A percentile compares a stretch with the other conserved stretches of the same genome.
Evolutionary conservation across 495 filamentous ascomycete species (phyloP).

Genomic region (Penicillium canariense): DNA sequence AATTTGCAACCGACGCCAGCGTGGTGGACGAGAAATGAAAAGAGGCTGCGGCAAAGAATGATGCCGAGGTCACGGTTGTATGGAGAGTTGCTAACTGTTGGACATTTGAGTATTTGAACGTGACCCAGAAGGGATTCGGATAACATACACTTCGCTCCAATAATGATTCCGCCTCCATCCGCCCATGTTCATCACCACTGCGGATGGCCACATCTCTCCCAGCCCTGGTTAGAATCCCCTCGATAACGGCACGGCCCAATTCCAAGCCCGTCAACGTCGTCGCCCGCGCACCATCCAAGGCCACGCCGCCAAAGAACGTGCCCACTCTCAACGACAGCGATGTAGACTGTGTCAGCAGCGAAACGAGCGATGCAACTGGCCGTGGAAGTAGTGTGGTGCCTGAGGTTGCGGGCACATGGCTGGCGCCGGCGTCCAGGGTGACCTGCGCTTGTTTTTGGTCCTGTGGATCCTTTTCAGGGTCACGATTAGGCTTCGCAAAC

Average conservation of each 20-base stretch:
- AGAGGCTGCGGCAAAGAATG: slow-evolving; percentile 66
- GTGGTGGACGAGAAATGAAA: slow-evolving; percentile 68
- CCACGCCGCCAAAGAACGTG: slow-evolving; percentile 61
- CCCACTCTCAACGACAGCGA: slow-evolving; percentile 70
- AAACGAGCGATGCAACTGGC: slow-evolving; percentile 67
- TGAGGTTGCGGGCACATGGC: slow-evolving; percentile 31
- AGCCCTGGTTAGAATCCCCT: slow-evolving; percentile 65
- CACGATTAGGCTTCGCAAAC: slow-evolving; percentile 18
- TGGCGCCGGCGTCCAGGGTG: slow-evolving; percentile 13
- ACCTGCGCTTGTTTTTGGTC: slow-evolving; percentile 7
- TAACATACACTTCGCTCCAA: slow-evolving; percentile 56
- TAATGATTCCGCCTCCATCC: slow-evolving; percentile 59
- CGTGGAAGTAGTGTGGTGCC: slow-evolving; percentile 64
- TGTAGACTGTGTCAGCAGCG: slow-evolving; percentile 64
- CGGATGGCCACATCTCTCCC: slow-evolving; percentile 61
- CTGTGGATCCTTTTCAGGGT: slow-evolving; percentile 1
- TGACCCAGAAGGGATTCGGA: not conserved
- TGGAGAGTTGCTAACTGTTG: slow-evolving; percentile 57
- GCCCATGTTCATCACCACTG: slow-evolving; percentile 54
- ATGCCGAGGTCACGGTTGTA: slow-evolving; percentile 59
- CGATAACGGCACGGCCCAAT: slow-evolving; percentile 62
- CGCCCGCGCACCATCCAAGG: slow-evolving; percentile 62
- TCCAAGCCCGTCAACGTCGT: slow-evolving; percentile 71
- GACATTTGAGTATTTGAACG: slow-evolving; percentile 6
- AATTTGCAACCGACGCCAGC: slow-evolving; percentile 56